These are phyloP conservation scores for Tetrapisispora arboricola DNA, from an alignment of 805 yeast genomes.

Conservation along the genomic window DNA sequence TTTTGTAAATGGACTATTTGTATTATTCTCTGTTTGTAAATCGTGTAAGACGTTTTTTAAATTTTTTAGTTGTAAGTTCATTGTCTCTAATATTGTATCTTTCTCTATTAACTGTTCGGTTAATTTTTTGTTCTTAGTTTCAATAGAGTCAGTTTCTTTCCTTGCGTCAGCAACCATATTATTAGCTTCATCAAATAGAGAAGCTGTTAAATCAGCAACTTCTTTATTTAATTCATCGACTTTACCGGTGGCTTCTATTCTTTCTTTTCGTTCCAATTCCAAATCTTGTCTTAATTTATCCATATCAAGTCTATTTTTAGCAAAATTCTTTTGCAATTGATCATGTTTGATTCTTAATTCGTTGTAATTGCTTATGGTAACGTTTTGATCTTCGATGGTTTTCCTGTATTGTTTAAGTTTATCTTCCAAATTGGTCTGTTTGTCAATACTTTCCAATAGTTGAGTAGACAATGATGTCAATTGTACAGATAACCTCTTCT, in stretches of 20 bases:
- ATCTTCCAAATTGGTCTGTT: slow-evolving; percentile 47
- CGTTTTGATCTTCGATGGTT: slow-evolving; percentile 20
- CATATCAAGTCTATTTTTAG: slow-evolving; percentile 19
- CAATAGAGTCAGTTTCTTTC: slow-evolving; percentile 49
- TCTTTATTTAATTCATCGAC: slow-evolving; percentile 55
- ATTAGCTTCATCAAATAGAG: slow-evolving; percentile 76
- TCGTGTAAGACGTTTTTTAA: slow-evolving; percentile 51
- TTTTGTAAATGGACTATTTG: not conserved
- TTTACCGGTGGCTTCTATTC: slow-evolving; percentile 46
- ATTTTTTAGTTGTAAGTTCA: slow-evolving; percentile 57
- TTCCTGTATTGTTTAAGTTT: slow-evolving; percentile 34
- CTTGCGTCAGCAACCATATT: slow-evolving; percentile 75
- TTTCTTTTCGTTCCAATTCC: slow-evolving; percentile 27
- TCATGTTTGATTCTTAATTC: slow-evolving; percentile 27
- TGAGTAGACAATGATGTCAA: slow-evolving; percentile 49
- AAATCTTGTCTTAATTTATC: slow-evolving; percentile 25
- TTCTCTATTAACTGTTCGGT: slow-evolving; percentile 51
- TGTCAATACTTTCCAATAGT: slow-evolving; percentile 49
- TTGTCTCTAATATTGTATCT: slow-evolving; percentile 51
- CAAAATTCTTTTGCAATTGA: slow-evolving; percentile 25
- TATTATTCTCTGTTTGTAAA: slow-evolving; percentile 29
- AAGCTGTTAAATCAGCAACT: slow-evolving; percentile 69
- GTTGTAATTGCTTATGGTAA: slow-evolving; percentile 18
- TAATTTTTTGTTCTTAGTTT: slow-evolving; percentile 48
- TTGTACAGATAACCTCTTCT: slow-evolving; percentile 41